A percentile compares a stretch with the other conserved stretches of the same genome.
phyloP scores from a whole-genome alignment of 495 filamentous ascomycete genomes.

The Penicillium diatomitis region DNA sequence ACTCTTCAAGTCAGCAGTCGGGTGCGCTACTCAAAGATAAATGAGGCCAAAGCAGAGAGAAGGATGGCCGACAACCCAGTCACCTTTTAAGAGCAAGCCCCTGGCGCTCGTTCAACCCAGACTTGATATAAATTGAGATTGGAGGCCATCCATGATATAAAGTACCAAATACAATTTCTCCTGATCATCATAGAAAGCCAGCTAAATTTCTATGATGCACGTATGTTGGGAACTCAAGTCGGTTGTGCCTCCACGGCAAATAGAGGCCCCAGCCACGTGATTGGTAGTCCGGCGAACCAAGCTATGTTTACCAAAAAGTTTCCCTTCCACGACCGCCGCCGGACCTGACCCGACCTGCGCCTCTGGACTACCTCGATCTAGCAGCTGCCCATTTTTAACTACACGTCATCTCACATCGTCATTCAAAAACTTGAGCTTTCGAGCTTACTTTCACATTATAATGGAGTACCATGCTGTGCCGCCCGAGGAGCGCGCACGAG shows the following conservation, averaged over 20 bases:
- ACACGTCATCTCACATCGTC: not conserved
- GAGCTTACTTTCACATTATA: conserved; percentile 1
- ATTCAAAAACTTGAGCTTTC: not conserved
- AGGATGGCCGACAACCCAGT: too few species aligned
- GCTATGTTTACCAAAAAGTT: conserved; percentile 21
- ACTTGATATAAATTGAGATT: too few species aligned
- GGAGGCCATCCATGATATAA: too few species aligned
- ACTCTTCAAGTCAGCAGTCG: too few species aligned
- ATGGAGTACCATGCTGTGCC: conserved; percentile 63
- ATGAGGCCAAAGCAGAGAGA: too few species aligned
- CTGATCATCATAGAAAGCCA: too few species aligned
- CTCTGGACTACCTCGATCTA: too few species aligned
- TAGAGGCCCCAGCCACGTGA: conserved; percentile 10
- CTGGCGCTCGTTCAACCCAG: too few species aligned
- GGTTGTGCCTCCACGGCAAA: not conserved
- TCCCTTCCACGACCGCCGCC: conserved; percentile 1
- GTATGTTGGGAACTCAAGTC: not conserved
- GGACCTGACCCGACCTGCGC: not conserved
- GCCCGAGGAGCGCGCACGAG: conserved; percentile 52
- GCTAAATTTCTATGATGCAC: too few species aligned
- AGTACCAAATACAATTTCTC: too few species aligned
- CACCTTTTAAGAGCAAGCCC: too few species aligned
- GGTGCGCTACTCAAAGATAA: too few species aligned
- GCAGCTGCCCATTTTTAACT: not conserved
- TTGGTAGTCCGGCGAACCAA: conserved; percentile 17